Base-by-base conservation (phyloP, 2,329 filamentous ascomycete genomes). In the Orbilia oligospora region DNA sequence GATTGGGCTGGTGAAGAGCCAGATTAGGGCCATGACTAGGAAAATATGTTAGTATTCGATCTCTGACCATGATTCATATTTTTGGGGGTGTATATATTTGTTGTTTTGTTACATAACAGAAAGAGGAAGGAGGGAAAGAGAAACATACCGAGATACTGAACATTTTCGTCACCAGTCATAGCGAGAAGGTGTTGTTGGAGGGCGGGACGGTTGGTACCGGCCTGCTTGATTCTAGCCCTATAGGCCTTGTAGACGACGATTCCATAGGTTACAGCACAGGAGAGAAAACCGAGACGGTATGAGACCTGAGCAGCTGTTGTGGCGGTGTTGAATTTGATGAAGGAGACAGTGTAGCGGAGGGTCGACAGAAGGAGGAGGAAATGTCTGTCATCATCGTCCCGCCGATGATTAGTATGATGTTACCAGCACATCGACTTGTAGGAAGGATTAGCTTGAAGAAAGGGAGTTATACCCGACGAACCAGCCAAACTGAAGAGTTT, bases 221-320 rank as follows among this genome's bases (percentile, higher is more conserved):
- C 53, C 33, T 63, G 41, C 88, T 93, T 92, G 82, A 92, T 89
- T 81, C 93, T 92, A 82, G 94, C 93, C 81, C 94, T 91, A 87
- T 94, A 93, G 75, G 93, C 94, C 90, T 99, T 99, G 89, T 97
- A 98, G 80, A 99, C 95, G 63, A 99, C 96, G 81, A 99, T 98
- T 81, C 96, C 95, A 85, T 99, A 99, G 10, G 96, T 98, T 63
- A 90, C 90, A 58, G 94, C 93, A 5, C 96, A 96, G 1, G 94
- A 91, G 82, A 97, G 81, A 85, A 99, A 99, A 73, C 94, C 93
- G 69, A 91, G 89, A 83, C 96, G 94, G 87, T 99, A 99, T 72
- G 92, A 92, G 85, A 96, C 91, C 81, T 89, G 88, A 58, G 95
- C 94, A 87, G 90, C 90, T 84, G 89, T 86, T 73, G 90, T 91